Evolutionary conservation across 1,284 basidiomycete species (phyloP), one percentile per base, ranked within the genome.

Genomic region (Cryptococcus jaspeensis): DNA sequence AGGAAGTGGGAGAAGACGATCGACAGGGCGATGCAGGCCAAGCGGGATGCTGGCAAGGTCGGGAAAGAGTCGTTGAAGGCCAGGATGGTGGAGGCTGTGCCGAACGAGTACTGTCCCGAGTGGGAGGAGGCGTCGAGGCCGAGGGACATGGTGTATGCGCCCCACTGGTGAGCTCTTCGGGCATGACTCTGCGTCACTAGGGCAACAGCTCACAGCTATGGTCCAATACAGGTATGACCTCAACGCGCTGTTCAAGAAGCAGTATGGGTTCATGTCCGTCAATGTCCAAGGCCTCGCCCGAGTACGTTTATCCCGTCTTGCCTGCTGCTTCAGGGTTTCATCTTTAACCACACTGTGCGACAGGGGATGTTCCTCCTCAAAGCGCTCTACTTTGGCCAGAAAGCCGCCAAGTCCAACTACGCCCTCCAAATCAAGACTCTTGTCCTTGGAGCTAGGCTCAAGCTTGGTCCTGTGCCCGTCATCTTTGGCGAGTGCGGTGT

Each of bases 401-500:
- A 79, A 52, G 89, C 88, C 3, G 88, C 85, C 13, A 81, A 88
- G 53, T 83, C 88, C 32, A 97, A 97, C 72, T 96, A 87, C 71
- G 78, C 83, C 9, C 73, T 87, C 3, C 93, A 96, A 67, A 87
- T 96, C 43, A 79, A 81, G n/a, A 93, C 86, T 59, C 83, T 95
- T 44, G 84, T 90, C 4, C 80, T 87, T 49, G 81, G 83, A 36
- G 85, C 83, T 0, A 84, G 89, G 64, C 75, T 81, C 36, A 80
- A 83, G 3, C 80, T 95, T 0, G 89, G 88, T 25, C 88, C 92
- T 67, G 83, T 79, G 12, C 92, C 92, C 9, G 83, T 91, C 37
- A 77, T 95, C 8, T 84, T 97, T 61, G 92, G 92, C 25, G 93
- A 97, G 74, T 90, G 88, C 62, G 93, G 93, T 36, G 82, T 95